A percentile compares a stretch with the other conserved stretches of the same genome.
Evolutionary conservation across 495 filamentous ascomycete species (phyloP).

Genomic region (Lophiostoma macrostomum): DNA sequence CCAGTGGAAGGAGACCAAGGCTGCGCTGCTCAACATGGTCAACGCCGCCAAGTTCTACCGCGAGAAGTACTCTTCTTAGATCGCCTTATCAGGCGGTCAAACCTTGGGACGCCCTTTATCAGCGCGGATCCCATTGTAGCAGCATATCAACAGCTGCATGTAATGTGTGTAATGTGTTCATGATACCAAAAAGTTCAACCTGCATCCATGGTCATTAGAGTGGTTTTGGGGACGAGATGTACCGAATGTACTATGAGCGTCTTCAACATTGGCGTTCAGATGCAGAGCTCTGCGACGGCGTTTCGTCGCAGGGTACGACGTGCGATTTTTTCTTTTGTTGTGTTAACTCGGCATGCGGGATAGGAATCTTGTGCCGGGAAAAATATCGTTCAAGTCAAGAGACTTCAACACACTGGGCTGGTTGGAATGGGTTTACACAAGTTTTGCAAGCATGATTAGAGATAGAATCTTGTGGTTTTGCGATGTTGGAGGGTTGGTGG

Average conservation of each 20-base stretch:
- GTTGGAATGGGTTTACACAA: not conserved
- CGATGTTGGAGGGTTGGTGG: not conserved
- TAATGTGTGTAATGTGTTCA: constrained; percentile 30
- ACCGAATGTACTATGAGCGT: constrained; percentile 34
- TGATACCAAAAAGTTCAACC: constrained; percentile 50
- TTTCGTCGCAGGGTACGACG: not conserved
- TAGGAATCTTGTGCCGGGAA: not conserved
- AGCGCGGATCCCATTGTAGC: constrained; percentile 8
- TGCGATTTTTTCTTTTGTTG: not conserved
- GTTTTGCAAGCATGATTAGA: not conserved
- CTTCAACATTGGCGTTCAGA: constrained; percentile 58
- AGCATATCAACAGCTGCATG: constrained; percentile 36
- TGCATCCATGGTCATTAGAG: constrained; percentile 32
- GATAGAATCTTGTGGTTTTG: not conserved
- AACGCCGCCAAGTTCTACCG: constrained; percentile 95
- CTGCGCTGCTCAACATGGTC: constrained; percentile 87
- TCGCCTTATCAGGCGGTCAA: not conserved
- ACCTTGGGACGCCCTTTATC: constrained; percentile 11
- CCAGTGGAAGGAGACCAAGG: constrained; percentile 94
- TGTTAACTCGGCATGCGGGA: not conserved
- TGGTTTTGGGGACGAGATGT: constrained; percentile 2
- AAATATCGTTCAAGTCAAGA: not conserved
- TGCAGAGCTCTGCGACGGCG: constrained; percentile 1
- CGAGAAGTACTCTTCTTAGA: constrained; percentile 60
- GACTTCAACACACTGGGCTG: constrained; percentile 15